Conservation (phyloP, 768 basidiomycete species). For the Kwoniella sp. region DNA sequence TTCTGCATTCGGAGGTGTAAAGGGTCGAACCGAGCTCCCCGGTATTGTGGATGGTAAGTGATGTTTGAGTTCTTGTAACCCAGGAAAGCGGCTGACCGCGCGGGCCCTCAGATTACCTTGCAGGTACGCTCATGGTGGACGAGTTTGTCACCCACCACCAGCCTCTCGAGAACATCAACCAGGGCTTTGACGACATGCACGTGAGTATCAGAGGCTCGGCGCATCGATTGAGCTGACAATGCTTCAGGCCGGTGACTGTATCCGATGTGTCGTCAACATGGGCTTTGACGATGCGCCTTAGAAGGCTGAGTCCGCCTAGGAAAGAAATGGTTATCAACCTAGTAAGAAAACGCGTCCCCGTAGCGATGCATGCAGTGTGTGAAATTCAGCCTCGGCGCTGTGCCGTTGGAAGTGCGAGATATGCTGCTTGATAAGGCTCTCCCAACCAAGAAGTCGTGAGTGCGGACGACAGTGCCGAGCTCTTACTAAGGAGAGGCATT, state of each 20-base stretch:
- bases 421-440: no score
- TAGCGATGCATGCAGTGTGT: no score
- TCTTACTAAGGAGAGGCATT: no score
- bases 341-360: no score
- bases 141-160: constrained; percentile 91
- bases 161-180: constrained; percentile 68
- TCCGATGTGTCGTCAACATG: constrained; percentile 95
- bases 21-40: constrained; percentile 92
- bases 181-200: constrained; percentile 94
- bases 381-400: no score
- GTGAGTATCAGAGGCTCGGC: constrained; percentile 55
- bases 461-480: no score
- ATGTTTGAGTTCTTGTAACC: neutral
- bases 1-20: constrained; percentile 93
- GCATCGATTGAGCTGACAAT: neutral
- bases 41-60: constrained; percentile 78
- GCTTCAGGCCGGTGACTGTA: constrained; percentile 71
- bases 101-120: constrained; percentile 45
- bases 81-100: neutral
- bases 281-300: constrained; percentile 27
- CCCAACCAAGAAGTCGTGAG: no score
- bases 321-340: no score
- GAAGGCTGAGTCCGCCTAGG: no score
- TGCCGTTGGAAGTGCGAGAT: no score
- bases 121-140: constrained; percentile 60